Base-by-base conservation (phyloP, 129 eudicot genomes). In the Helichrysum umbraculigerum region DNA sequence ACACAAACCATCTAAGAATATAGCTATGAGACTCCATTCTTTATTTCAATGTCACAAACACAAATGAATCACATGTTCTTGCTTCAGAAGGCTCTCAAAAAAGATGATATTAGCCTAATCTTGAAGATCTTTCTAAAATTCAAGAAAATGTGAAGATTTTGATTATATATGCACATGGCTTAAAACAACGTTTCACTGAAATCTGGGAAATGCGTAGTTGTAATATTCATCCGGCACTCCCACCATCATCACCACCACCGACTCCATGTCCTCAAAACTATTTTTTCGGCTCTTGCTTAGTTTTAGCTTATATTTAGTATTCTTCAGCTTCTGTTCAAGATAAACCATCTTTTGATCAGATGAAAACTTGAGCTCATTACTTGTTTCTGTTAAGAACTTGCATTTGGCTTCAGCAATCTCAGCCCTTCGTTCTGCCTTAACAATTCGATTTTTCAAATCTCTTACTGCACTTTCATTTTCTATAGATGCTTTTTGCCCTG, bases 301-400 rank as follows among this genome's bases (percentile, higher is more conserved):
- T 72, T 83, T 85, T 60, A 87, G 84, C 87, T 78, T 79, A 59
- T 72, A 42, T 61, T 89, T 93, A 52, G 97, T 76, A 16, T 89
- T 94, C 78, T 56, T 81, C 79, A 89, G 79, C 86, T 87, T 86
- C 80, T 39, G 84, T 79, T 91, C 96, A 12, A 91, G 87, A 63
- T 80, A 72, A 68, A 81, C 81, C 75, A 81, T 84, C 83, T 68
- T 89, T 62, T 57, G 62, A 17, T 84, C 87, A 60, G 61, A 71
- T 67, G 79, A 73, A 68, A 63, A 66, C 25, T 68, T 78, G 4
- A 70, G 54, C 73, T 83, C 84, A 9, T 76, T 78, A 41, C 87
- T 87, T 67, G 85, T 70, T 71, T 83, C 83, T 21, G 72, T 84
- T n/a, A 91, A 83, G 71, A 65, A 58, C 72, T 78, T 76, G 60